Evolutionary conservation across 768 basidiomycete species (phyloP), one percentile per base, ranked within the genome.

Genomic region (Pholiota conissans): DNA sequence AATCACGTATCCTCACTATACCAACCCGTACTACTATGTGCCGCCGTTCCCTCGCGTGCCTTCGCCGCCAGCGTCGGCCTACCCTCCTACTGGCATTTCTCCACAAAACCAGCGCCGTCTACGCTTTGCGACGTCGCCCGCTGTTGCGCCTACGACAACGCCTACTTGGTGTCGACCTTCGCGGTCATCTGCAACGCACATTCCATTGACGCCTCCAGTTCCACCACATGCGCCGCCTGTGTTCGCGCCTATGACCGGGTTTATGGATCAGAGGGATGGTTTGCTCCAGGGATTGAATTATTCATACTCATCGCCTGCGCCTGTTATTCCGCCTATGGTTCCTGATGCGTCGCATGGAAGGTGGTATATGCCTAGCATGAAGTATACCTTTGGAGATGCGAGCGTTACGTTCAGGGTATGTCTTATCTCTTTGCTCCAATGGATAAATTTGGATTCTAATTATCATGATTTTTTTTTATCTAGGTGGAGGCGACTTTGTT

Each of bases 401-500:
- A 62, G 59, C 5, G 58, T 68, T 26, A 39, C 58, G 7, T 65
- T 66, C 42, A 47, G 63, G 55, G 67, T 68, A 40, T 27, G 67
- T 52, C 3, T 3, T 18, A 22, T 24, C 28, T 35, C 29, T 30
- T 48, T 1, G 2, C 26, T 26, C 27, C 20, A 11, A 14, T 58
- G 46, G 16, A 29, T 32, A 20, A 2, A 18, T 14, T 13, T 59
- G 20, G 49, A 3, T 39, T 28, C 16, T 47, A 35, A 34, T 49
- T 52, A n/a, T 58, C 6, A 27, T 40, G 29, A 9, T 7, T 24
- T 24, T 9, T 24, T 6, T 11, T 45, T 24, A 32, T 2, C 16
- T 45, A 69, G 67, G 67, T 69, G 11, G 64, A 71, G 50, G 57
- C 63, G 22, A 55, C 53, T 13, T 50, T 64, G 27, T 71, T 64